A percentile compares a stretch with the other conserved stretches of the same genome.
These are phyloP conservation scores for Epipyxis sp. DNA, from an alignment of 108 stramenopile species.

Conservation along the genomic window DNA sequence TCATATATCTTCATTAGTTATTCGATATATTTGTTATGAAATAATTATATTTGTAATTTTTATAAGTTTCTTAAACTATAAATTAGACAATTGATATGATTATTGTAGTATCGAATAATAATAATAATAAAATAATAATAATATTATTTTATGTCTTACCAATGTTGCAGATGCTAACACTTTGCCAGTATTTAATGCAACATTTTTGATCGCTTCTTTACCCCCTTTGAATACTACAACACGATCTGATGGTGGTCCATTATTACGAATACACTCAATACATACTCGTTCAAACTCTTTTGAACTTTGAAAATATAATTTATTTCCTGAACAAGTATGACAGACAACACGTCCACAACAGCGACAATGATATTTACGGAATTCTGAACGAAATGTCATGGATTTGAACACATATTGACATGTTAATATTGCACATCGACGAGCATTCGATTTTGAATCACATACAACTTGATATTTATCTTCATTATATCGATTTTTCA, in stretches of 20 bases:
- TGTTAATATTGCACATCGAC: neutral
- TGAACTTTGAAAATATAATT: neutral
- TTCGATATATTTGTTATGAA: no score
- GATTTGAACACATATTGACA: neutral
- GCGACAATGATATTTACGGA: neutral
- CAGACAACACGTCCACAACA: neutral
- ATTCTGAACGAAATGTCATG: neutral
- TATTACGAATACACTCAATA: neutral
- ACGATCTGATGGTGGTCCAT: neutral
- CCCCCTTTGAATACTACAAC: no score
- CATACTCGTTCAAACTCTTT: neutral
- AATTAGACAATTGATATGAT: no score
- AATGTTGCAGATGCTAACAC: no score
- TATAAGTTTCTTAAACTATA: no score
- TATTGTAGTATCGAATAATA: no score
- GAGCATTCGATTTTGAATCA: neutral
- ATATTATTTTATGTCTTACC: no score
- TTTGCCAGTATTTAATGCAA: no score
- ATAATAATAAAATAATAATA: no score
- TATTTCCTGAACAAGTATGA: neutral
- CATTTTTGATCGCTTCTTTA: no score
- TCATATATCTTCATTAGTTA: no score
- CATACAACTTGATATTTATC: neutral
- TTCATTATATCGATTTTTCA: neutral
- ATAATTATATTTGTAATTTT: no score